phyloP scores from a whole-genome alignment of 129 eudicot genomes.

The Chrysanthemum makinoi region DNA sequence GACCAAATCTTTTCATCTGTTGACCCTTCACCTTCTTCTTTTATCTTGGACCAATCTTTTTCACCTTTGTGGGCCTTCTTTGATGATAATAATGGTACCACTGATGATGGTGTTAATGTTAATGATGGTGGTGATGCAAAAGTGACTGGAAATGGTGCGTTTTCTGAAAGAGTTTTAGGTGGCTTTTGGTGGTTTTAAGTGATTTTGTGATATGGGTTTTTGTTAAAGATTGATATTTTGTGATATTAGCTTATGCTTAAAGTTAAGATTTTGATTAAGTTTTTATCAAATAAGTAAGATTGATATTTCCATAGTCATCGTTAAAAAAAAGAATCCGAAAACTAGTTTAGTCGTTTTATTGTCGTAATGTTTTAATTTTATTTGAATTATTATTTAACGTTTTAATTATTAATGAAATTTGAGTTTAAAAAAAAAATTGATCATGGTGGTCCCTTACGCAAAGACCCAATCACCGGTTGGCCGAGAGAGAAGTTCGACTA shows the following conservation, averaged over 20 bases:
- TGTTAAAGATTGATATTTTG: background rate
- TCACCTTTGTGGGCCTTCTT: constrained; percentile 83
- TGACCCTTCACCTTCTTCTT: constrained; percentile 49
- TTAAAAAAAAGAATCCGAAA: too few species aligned
- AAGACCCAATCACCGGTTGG: too few species aligned
- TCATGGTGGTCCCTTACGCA: too few species aligned
- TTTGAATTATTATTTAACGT: too few species aligned
- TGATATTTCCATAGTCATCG: too few species aligned
- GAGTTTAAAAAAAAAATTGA: too few species aligned
- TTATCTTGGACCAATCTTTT: constrained; percentile 54
- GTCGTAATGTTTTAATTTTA: too few species aligned
- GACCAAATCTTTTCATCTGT: constrained; percentile 62
- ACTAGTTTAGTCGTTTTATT: too few species aligned
- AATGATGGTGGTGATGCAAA: constrained; percentile 21
- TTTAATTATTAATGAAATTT: too few species aligned
- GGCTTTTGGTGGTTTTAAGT: too few species aligned
- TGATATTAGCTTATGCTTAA: background rate
- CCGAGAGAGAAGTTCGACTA: too few species aligned
- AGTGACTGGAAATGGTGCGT: constrained; percentile 28
- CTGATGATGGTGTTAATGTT: background rate
- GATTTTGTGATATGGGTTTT: background rate
- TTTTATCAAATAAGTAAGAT: background rate
- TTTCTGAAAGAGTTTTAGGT: constrained; percentile 23
- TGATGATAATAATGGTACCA: constrained; percentile 27
- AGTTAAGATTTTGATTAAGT: background rate